phyloP scores from a whole-genome alignment of 2,329 filamentous ascomycete species.

The Alternaria hordeiaustralica region DNA sequence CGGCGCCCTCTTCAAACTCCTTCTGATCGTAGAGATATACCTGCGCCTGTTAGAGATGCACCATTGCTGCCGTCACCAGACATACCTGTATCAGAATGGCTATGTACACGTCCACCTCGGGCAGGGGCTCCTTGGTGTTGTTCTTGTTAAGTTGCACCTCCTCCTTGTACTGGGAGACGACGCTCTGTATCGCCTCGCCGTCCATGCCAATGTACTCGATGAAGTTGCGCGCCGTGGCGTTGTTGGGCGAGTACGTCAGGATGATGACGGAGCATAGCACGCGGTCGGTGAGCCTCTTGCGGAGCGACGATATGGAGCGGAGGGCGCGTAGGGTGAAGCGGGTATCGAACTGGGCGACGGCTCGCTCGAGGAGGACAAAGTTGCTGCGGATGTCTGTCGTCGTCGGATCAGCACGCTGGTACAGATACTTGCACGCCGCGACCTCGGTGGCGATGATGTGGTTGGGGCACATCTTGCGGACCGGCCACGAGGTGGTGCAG shows the following conservation, averaged over 20 bases:
- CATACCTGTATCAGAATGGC: slow-evolving; percentile 69
- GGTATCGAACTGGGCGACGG: slow-evolving; percentile 90
- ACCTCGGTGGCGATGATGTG: slow-evolving; percentile 41
- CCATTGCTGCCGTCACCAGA: neutral
- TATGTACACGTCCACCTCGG: slow-evolving; percentile 88
- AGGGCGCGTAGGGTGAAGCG: slow-evolving; percentile 94
- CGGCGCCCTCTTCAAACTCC: slow-evolving; percentile 77
- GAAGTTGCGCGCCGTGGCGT: slow-evolving; percentile 71
- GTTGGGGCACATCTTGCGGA: slow-evolving; percentile 36
- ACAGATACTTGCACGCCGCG: slow-evolving; percentile 37
- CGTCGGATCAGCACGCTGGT: slow-evolving; percentile 40
- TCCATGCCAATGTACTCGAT: slow-evolving; percentile 73
- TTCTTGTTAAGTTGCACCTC: slow-evolving; percentile 67
- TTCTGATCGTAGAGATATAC: slow-evolving; percentile 89
- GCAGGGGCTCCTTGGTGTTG: slow-evolving; percentile 75
- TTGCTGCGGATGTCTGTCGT: slow-evolving; percentile 88
- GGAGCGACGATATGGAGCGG: slow-evolving; percentile 92
- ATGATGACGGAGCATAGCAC: slow-evolving; percentile 81
- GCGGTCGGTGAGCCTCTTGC: slow-evolving; percentile 85
- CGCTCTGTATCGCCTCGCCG: slow-evolving; percentile 66
- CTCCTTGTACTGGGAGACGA: slow-evolving; percentile 65
- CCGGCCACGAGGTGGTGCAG: slow-evolving; percentile 24
- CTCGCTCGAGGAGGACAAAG: slow-evolving; percentile 88
- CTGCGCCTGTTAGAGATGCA: slow-evolving; percentile 56
- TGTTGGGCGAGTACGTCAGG: slow-evolving; percentile 77